Evolutionary conservation across 768 basidiomycete genomes (phyloP).

Genomic region (Lactarius evosmus): DNA sequence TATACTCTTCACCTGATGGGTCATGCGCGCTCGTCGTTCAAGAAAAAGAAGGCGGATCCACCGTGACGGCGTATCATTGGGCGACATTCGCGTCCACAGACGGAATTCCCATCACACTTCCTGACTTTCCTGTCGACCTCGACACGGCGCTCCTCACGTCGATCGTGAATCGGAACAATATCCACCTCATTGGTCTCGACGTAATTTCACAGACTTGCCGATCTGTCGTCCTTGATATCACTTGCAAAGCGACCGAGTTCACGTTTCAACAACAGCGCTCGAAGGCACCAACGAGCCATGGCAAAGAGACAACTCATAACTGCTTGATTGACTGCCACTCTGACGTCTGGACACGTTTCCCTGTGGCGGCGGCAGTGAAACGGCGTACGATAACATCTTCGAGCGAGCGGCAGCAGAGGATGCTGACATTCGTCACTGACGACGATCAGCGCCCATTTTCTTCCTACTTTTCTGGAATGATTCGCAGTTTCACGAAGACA

Average conservation of each 20-base stretch:
- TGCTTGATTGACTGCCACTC: constrained; percentile 2
- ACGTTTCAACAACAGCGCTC: constrained; percentile 35
- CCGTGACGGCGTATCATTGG: constrained; percentile 49
- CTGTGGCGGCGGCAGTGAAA: background rate
- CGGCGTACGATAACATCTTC: background rate
- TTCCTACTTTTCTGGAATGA: constrained; percentile 44
- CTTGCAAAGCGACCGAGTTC: constrained; percentile 43
- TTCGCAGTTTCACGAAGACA: constrained; percentile 43
- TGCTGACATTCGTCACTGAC: constrained; percentile 46
- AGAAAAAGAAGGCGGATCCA: background rate
- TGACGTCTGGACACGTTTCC: constrained; percentile 4
- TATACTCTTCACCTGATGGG: constrained; percentile 51
- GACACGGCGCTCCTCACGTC: background rate
- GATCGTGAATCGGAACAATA: background rate
- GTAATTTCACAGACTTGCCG: constrained; percentile 33
- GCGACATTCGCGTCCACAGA: constrained; percentile 49
- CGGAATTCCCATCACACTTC: constrained; percentile 38
- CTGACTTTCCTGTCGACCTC: constrained; percentile 20
- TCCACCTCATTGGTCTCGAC: constrained; percentile 33
- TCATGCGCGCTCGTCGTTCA: constrained; percentile 45
- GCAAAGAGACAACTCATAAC: constrained; percentile 40
- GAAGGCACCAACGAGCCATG: constrained; percentile 25
- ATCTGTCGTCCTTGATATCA: constrained; percentile 50
- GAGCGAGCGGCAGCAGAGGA: constrained; percentile 34
- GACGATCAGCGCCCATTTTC: constrained; percentile 37